phyloP scores from a whole-genome alignment of 2,329 filamentous ascomycete genomes.

The Fusarium sp. region DNA sequence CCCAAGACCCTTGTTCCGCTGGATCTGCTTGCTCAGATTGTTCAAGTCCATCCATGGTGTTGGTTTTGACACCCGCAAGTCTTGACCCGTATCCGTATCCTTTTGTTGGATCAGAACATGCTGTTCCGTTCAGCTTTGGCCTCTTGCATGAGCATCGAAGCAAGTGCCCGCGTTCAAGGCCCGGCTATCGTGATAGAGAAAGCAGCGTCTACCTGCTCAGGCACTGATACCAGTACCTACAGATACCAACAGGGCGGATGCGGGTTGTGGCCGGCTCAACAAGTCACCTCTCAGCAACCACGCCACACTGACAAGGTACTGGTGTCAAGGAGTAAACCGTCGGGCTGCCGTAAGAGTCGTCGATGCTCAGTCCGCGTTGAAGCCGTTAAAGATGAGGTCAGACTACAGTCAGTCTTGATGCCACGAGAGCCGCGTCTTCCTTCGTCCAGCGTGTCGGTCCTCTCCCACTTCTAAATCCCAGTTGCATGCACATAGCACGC shows the following conservation, averaged over 20 bases:
- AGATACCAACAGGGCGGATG: slow-evolving; percentile 10
- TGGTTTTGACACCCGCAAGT: not conserved
- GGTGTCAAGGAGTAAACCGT: slow-evolving; percentile 14
- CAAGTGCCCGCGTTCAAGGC: not conserved
- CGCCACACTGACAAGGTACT: slow-evolving; percentile 27
- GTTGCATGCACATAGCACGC: slow-evolving; percentile 31
- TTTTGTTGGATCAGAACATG: slow-evolving; percentile 8
- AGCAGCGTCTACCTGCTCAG: not conserved
- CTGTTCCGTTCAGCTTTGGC: not conserved
- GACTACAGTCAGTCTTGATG: slow-evolving; percentile 26
- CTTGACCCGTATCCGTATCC: slow-evolving; percentile 11
- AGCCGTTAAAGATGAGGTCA: slow-evolving; percentile 23
- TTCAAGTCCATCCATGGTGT: not conserved
- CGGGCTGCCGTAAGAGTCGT: not conserved
- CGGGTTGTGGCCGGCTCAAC: slow-evolving; percentile 5
- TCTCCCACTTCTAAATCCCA: slow-evolving; percentile 7
- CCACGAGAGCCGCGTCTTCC: slow-evolving; percentile 6
- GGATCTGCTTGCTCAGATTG: slow-evolving; percentile 21
- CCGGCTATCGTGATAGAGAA: not conserved
- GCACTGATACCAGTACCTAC: slow-evolving; percentile 2
- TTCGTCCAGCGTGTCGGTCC: slow-evolving; percentile 1
- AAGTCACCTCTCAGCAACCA: slow-evolving; percentile 13
- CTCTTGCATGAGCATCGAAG: slow-evolving; percentile 12
- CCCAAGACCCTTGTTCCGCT: slow-evolving; percentile 37
- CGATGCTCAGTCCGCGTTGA: not conserved